These are phyloP conservation scores for Fusarium pseudocircinatum DNA, from an alignment of 2,329 filamentous ascomycete genomes.

Conservation along the genomic window DNA sequence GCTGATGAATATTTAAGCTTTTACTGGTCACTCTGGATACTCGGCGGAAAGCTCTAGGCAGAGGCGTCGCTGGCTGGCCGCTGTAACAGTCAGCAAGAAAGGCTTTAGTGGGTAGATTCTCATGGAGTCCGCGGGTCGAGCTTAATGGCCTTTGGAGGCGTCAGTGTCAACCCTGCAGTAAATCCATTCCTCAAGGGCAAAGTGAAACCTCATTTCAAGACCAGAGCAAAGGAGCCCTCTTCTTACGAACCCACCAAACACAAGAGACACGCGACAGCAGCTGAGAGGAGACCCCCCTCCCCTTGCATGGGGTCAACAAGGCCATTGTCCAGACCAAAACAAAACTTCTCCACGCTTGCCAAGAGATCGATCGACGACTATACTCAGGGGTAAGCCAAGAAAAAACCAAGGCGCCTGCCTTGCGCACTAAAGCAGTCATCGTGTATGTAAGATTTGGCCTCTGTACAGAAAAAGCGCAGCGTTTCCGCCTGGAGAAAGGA, in stretches of 20 bases:
- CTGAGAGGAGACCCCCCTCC: neutral
- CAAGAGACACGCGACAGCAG: neutral
- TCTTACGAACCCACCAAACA: neutral
- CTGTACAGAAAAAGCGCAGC: neutral
- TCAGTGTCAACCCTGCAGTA: constrained; percentile 5
- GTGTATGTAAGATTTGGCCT: neutral
- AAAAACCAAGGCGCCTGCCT: neutral
- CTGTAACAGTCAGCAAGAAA: neutral
- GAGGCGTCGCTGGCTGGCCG: neutral
- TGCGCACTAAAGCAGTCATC: neutral
- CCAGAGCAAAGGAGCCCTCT: neutral
- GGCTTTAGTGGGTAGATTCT: neutral
- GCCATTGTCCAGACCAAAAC: neutral
- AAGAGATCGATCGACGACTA: constrained; percentile 27
- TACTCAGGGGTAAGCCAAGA: constrained; percentile 25
- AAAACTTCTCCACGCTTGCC: neutral
- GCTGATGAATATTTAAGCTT: neutral
- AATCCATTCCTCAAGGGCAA: neutral
- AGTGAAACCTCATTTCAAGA: neutral
- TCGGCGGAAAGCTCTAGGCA: neutral
- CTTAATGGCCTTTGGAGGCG: neutral
- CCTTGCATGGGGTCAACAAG: neutral
- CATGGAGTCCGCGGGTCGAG: neutral
- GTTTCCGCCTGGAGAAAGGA: neutral
- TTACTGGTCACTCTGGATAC: neutral